phyloP scores from a whole-genome alignment of 805 yeast genomes.

The Blastobotrys chiropterorum region DNA sequence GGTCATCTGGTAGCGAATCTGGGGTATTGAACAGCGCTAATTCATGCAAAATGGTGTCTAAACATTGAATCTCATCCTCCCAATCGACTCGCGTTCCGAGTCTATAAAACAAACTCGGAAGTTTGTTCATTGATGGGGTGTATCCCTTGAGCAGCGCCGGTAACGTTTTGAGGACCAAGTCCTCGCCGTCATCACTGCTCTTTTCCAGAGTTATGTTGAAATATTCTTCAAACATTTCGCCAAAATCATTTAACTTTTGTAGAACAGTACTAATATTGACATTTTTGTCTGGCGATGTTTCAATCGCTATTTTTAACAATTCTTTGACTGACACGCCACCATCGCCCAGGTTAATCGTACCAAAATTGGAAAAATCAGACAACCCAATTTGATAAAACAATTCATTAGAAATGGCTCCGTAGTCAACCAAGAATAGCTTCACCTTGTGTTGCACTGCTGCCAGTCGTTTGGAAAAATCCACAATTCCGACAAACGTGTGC shows the following conservation, averaged over 20 bases:
- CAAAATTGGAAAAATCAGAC: constrained; percentile 76
- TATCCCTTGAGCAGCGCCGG: constrained; percentile 68
- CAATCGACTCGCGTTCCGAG: constrained; percentile 57
- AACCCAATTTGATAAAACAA: constrained; percentile 78
- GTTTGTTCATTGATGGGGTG: constrained; percentile 53
- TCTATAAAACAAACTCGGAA: constrained; percentile 61
- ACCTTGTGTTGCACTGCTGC: constrained; percentile 84
- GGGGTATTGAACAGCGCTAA: constrained; percentile 73
- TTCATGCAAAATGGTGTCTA: constrained; percentile 58
- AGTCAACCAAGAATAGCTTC: constrained; percentile 71
- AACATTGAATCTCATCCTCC: constrained; percentile 61
- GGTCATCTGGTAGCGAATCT: constrained; percentile 37
- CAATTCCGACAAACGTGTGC: constrained; percentile 73
- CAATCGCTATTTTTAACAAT: constrained; percentile 36
- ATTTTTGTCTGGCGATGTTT: constrained; percentile 11
- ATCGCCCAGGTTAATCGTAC: constrained; percentile 37
- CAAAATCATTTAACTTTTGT: constrained; percentile 25
- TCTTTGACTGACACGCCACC: constrained; percentile 33
- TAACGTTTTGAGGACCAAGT: constrained; percentile 37
- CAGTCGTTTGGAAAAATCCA: constrained; percentile 62
- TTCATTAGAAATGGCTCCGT: constrained; percentile 59
- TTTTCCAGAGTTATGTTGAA: constrained; percentile 47
- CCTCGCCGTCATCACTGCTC: constrained; percentile 26
- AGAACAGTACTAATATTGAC: constrained; percentile 14
- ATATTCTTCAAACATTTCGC: constrained; percentile 73